Conservation (phyloP, 1,284 basidiomycete species). For the Cryptococcus sp. region DNA sequence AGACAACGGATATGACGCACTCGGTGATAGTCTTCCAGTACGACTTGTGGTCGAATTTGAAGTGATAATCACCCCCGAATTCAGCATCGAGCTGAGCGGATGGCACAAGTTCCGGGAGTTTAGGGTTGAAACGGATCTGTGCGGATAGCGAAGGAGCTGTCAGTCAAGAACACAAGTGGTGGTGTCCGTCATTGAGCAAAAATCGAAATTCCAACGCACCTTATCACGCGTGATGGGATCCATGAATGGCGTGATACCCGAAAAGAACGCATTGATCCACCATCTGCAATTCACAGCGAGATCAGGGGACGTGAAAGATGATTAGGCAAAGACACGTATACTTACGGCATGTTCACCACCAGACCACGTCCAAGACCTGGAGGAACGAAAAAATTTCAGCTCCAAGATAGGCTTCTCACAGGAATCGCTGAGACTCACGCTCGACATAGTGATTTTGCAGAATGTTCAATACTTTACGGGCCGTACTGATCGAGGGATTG, state of each 20-base stretch:
- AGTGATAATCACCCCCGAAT: conserved; percentile 77
- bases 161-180: neutral
- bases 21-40: conserved; percentile 78
- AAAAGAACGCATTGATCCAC: conserved; percentile 82
- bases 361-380: conserved; percentile 76
- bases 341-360: conserved; percentile 75
- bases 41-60: conserved; percentile 70
- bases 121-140: conserved; percentile 84
- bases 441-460: conserved; percentile 91
- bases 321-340: too few species aligned
- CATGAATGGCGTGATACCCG: conserved; percentile 80
- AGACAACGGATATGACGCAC: conserved; percentile 53
- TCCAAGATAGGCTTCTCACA: too few species aligned
- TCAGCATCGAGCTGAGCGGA: conserved; percentile 75
- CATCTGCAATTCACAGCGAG: conserved; percentile 29
- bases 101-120: conserved; percentile 73
- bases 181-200: neutral
- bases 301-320: neutral
- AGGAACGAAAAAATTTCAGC: too few species aligned
- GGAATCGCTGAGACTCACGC: conserved; percentile 29
- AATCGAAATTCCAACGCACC: conserved; percentile 53
- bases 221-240: conserved; percentile 89
- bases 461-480: conserved; percentile 76
- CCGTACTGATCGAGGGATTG: conserved; percentile 76
- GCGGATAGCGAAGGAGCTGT: neutral